Conservation (phyloP, 345 rosid species). For the Arabidopsis suecica region DNA sequence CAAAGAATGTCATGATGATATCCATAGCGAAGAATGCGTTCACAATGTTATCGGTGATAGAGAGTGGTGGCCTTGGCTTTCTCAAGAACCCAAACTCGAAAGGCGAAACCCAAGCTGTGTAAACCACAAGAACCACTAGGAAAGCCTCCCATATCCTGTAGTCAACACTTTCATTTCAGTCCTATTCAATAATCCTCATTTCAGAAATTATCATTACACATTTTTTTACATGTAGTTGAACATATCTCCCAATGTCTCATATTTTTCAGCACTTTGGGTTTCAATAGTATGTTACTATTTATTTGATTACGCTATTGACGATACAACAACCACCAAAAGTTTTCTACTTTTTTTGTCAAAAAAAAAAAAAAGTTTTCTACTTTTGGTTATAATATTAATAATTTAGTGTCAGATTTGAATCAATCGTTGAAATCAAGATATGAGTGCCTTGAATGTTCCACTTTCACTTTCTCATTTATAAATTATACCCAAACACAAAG, state of each 20-base stretch:
- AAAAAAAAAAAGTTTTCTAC: neutral
- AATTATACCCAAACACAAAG: neutral
- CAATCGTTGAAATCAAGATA: neutral
- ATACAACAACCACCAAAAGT: neutral
- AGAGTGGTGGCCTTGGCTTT: slow-evolving; percentile 58
- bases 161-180: slow-evolving; percentile 7
- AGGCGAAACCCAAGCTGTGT: slow-evolving; percentile 96
- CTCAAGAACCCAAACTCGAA: slow-evolving; percentile 85
- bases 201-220: neutral
- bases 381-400: neutral
- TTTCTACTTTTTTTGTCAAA: neutral
- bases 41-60: slow-evolving; percentile 77
- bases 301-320: no score
- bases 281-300: neutral
- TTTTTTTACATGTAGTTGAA: neutral
- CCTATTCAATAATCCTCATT: neutral
- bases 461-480: neutral
- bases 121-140: slow-evolving; percentile 74
- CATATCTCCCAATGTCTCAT: neutral
- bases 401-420: neutral
- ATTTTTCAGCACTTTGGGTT: neutral
- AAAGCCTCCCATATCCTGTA: slow-evolving; percentile 84
- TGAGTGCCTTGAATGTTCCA: slow-evolving; percentile 7
- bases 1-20: slow-evolving; percentile 81
- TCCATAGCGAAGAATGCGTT: slow-evolving; percentile 91